Percentiles rank a stretch among this genome's conserved stretches.
Evolutionary conservation across 257 asterid species (phyloP).

Genomic region (Solanum clarkiae): DNA sequence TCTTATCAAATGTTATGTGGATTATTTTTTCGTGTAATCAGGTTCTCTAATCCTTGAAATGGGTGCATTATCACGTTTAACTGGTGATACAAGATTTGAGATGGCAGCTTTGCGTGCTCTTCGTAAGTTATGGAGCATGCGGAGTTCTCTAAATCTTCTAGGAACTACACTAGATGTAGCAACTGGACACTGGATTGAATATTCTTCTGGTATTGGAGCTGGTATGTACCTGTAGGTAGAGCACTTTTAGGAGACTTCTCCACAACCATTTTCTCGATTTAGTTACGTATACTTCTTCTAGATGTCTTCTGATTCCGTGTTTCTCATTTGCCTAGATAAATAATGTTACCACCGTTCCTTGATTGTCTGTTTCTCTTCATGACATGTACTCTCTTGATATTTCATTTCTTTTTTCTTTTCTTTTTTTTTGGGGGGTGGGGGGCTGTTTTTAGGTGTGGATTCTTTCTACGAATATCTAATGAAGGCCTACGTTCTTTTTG

Average conservation of each 20-base stretch:
- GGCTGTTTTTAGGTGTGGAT: constrained; percentile 63
- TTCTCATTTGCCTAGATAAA: not conserved
- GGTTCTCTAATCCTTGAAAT: constrained; percentile 98
- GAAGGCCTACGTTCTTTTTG: constrained; percentile 89
- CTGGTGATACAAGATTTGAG: constrained; percentile 89
- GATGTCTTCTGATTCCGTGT: not conserved
- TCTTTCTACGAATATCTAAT: constrained; percentile 87
- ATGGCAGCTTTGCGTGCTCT: constrained; percentile 82
- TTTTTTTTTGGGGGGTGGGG: not conserved
- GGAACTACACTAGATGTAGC: constrained; percentile 89
- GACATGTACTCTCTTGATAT: not conserved
- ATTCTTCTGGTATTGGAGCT: constrained; percentile 96
- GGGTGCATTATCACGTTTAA: constrained; percentile 89
- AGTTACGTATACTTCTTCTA: not conserved
- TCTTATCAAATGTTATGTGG: not conserved
- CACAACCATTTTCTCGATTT: not conserved
- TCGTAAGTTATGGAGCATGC: constrained; percentile 95
- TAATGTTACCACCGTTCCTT: not conserved
- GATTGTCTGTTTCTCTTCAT: not conserved
- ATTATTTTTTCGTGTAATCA: constrained; percentile 13
- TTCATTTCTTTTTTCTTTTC: not conserved
- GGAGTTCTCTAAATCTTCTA: constrained; percentile 85
- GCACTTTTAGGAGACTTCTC: not conserved
- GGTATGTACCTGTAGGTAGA: constrained; percentile 26
- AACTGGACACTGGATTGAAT: constrained; percentile 89